Evolutionary conservation across 2,329 filamentous ascomycete species (phyloP).

Genomic region (Aureobasidium vineae): DNA sequence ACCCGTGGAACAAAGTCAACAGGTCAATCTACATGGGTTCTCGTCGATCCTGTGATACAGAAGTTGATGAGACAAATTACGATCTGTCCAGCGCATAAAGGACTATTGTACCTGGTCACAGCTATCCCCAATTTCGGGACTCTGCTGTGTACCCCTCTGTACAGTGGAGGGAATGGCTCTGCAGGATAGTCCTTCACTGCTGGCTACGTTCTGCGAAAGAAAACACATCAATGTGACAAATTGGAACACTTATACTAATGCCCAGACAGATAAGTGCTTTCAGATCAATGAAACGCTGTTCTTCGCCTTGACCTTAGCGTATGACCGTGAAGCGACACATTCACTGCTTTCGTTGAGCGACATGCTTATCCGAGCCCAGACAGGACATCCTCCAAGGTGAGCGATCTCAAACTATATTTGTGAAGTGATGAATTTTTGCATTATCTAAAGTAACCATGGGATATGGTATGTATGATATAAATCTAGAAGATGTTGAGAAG

Average conservation of each 20-base stretch:
- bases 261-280: neutral
- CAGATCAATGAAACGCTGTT: too few species aligned
- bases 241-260: too few species aligned
- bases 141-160: neutral
- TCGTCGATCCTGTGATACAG: neutral
- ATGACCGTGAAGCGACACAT: neutral
- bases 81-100: neutral
- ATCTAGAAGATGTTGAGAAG: neutral
- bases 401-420: too few species aligned
- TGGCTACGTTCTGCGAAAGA: neutral
- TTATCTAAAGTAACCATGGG: neutral
- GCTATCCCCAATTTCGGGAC: neutral
- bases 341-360: neutral
- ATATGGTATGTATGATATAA: neutral
- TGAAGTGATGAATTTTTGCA: neutral
- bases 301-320: neutral
- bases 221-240: neutral
- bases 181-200: neutral
- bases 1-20: neutral
- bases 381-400: too few species aligned
- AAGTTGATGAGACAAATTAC: neutral
- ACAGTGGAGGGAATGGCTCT: neutral
- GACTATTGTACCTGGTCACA: neutral
- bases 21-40: neutral
- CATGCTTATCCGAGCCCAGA: too few species aligned